Conservation (phyloP, 23 red algal species). For the Gracilariopsis chorda region DNA sequence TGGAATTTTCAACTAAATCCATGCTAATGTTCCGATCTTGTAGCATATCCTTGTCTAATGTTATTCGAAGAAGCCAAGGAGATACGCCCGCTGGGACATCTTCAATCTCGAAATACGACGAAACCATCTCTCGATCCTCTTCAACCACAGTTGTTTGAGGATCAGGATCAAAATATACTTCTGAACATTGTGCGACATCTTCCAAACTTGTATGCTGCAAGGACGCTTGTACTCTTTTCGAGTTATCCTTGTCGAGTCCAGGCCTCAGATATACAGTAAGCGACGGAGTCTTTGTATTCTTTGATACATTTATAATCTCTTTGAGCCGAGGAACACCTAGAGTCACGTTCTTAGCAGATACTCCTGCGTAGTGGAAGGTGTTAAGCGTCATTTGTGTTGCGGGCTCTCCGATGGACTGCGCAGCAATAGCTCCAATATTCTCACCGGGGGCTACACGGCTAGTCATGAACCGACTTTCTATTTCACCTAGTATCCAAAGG, state of each 20-base stretch:
- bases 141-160: constrained; percentile 78
- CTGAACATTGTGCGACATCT: constrained; percentile 87
- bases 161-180: constrained; percentile 97
- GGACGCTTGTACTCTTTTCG: constrained; percentile 87
- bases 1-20: constrained; percentile 69
- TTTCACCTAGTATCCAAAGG: constrained; percentile 91
- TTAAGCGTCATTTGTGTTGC: constrained; percentile 99
- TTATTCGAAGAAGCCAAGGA: constrained; percentile 91
- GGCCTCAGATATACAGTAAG: constrained; percentile 92
- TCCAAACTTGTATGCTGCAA: constrained; percentile 88
- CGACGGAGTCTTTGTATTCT: constrained; percentile 95
- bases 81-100: constrained; percentile 71
- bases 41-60: constrained; percentile 79
- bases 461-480: constrained; percentile 87
- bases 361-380: constrained; percentile 99
- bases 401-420: constrained; percentile 97
- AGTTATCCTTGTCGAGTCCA: constrained; percentile 75
- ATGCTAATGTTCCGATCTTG: constrained; percentile 84
- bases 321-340: constrained; percentile 97
- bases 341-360: constrained; percentile 99
- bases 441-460: constrained; percentile 84
- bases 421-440: constrained; percentile 95
- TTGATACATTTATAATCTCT: constrained; percentile 97
- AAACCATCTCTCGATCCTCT: constrained; percentile 87
- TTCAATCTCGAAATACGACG: constrained; percentile 73